Evolutionary conservation across 441 rosid genomes (phyloP).

Genomic region (Aleurites moluccanus): DNA sequence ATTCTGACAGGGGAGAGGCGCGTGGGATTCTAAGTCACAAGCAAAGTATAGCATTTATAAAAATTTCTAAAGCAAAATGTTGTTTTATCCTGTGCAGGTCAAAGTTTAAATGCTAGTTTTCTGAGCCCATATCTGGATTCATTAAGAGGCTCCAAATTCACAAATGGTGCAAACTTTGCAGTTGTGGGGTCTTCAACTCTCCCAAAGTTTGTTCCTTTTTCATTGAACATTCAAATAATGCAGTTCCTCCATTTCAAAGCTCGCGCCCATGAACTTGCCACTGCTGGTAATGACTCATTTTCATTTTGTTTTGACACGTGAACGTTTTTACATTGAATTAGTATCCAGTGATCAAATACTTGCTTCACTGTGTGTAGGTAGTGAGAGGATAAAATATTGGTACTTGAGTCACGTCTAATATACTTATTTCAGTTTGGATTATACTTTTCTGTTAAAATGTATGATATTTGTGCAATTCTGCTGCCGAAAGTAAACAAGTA

Average conservation of each 20-base stretch:
- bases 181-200: slow-evolving; percentile 76
- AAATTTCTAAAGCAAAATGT: not conserved
- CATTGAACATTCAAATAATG: slow-evolving; percentile 75
- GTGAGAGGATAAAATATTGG: too few species aligned
- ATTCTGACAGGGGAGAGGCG: not conserved
- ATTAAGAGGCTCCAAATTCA: slow-evolving; percentile 52
- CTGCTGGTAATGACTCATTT: slow-evolving; percentile 35
- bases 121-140: slow-evolving; percentile 74
- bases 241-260: slow-evolving; percentile 81
- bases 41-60: not conserved
- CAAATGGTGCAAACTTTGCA: slow-evolving; percentile 72
- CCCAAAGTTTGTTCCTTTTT: slow-evolving; percentile 69
- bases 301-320: not conserved
- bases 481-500: not conserved
- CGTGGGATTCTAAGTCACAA: not conserved
- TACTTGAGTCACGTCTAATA: not conserved
- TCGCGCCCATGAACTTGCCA: slow-evolving; percentile 54
- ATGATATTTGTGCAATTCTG: not conserved
- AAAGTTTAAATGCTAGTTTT: slow-evolving; percentile 64
- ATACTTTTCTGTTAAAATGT: not conserved
- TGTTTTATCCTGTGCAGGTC: slow-evolving; percentile 49
- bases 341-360: not conserved
- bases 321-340: not conserved
- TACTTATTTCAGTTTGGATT: not conserved
- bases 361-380: not conserved